These are phyloP conservation scores for Pythium aquatile DNA, from an alignment of 352 stramenopile genomes.

Conservation along the genomic window DNA sequence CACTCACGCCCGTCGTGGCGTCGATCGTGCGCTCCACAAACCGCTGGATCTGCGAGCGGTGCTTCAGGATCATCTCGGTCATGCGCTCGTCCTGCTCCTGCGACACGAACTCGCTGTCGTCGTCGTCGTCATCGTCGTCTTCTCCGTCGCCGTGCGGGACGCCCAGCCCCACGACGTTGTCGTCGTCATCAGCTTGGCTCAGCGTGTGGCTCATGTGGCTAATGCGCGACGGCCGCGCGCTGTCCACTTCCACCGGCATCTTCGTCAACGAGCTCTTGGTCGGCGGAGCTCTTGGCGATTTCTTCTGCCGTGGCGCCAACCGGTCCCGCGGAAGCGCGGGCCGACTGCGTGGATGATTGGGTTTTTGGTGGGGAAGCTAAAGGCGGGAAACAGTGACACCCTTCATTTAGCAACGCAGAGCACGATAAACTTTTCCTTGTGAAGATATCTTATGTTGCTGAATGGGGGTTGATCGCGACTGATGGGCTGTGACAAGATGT, in stretches of 20 bases:
- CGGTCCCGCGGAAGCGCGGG: background rate
- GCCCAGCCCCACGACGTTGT: conserved; percentile 22
- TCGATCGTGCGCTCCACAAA: conserved; percentile 30
- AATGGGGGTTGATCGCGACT: background rate
- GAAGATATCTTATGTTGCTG: background rate
- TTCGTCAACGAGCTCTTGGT: background rate
- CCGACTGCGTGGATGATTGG: conserved; percentile 9
- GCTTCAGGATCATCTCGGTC: conserved; percentile 35
- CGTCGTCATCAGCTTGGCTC: conserved; percentile 15
- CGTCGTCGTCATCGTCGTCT: conserved; percentile 11
- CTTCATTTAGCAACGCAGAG: conserved; percentile 11
- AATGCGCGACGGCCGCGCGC: conserved; percentile 1
- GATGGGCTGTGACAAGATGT: conserved; percentile 2
- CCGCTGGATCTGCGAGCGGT: conserved; percentile 26
- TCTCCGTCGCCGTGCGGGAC: conserved; percentile 17
- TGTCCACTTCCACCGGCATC: conserved; percentile 22
- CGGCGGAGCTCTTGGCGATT: background rate
- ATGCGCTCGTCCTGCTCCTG: conserved; percentile 30
- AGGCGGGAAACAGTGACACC: conserved; percentile 8
- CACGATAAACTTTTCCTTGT: background rate
- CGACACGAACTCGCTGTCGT: conserved; percentile 8
- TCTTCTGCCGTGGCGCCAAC: conserved; percentile 24
- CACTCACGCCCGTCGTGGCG: conserved; percentile 6
- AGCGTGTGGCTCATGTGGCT: conserved; percentile 21
- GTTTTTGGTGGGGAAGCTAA: conserved; percentile 9